Conservation (phyloP, 140 eudicot genomes). For the Anethum foeniculum region DNA sequence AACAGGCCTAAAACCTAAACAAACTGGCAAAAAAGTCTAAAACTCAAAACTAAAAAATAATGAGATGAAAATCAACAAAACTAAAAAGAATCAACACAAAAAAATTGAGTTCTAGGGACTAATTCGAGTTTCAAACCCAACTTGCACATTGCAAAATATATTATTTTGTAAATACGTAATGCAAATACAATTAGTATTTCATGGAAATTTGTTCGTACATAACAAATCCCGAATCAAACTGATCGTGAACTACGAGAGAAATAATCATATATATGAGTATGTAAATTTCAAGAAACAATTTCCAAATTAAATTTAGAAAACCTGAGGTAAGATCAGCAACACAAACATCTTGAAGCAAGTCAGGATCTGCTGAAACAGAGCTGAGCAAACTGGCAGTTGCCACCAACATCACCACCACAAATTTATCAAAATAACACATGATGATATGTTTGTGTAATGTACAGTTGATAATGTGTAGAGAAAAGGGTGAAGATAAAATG, state of each 20-base stretch:
- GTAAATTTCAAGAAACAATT: background rate
- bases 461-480: too few relatives aligned
- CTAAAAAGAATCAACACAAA: too few relatives aligned
- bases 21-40: too few relatives aligned
- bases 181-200: too few relatives aligned
- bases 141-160: too few relatives aligned
- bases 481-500: background rate
- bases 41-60: too few relatives aligned
- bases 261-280: background rate
- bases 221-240: background rate
- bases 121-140: too few relatives aligned
- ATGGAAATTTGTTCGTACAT: too few relatives aligned
- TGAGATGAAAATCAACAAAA: too few relatives aligned
- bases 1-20: too few relatives aligned
- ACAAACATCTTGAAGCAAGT: conserved; percentile 54
- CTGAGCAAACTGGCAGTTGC: conserved; percentile 9
- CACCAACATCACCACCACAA: conserved; percentile 11
- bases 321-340: conserved; percentile 58
- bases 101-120: too few relatives aligned
- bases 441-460: background rate
- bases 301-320: background rate
- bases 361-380: conserved; percentile 37
- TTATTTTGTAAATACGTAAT: too few relatives aligned
- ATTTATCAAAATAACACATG: conserved; percentile 18
- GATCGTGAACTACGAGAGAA: background rate